phyloP scores from a whole-genome alignment of 2,329 filamentous ascomycete genomes.

The Colletotrichum chrysophilum region DNA sequence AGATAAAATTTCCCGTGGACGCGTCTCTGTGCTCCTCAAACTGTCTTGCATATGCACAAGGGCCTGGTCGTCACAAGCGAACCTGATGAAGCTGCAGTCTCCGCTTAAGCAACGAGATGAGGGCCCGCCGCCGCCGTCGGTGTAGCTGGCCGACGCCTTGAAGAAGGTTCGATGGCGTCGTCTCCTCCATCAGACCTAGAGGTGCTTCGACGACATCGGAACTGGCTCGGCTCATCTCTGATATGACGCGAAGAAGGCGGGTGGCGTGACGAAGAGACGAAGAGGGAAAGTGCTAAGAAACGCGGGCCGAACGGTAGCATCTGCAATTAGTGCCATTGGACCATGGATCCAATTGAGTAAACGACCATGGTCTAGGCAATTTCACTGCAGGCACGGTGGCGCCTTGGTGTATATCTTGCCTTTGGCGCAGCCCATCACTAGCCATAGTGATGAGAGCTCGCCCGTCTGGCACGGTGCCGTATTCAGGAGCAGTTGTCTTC shows the following conservation, averaged over 20 bases:
- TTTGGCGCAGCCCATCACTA: neutral
- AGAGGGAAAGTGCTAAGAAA: neutral
- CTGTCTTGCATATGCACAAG: constrained; percentile 1
- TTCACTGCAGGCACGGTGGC: neutral
- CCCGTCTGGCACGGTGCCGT: neutral
- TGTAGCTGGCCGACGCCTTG: neutral
- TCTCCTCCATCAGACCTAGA: neutral
- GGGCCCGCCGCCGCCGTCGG: neutral
- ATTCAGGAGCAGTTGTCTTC: neutral
- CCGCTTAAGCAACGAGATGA: neutral
- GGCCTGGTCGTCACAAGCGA: constrained; percentile 2
- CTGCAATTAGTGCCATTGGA: neutral
- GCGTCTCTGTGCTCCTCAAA: neutral
- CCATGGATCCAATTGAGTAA: neutral
- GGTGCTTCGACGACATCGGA: neutral
- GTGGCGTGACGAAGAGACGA: constrained; percentile 2
- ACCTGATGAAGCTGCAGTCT: constrained; percentile 9
- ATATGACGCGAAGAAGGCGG: neutral
- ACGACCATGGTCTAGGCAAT: neutral
- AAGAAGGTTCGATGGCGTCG: neutral
- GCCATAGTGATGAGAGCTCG: neutral
- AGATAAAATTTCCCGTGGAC: neutral
- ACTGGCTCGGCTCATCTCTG: neutral
- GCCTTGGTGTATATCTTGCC: neutral
- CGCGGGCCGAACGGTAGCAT: constrained; percentile 2